Percentiles rank a stretch among this genome's conserved stretches.
Evolutionary conservation across 352 stramenopile species (phyloP).

Genomic region (Aphanomyces cochlioides): DNA sequence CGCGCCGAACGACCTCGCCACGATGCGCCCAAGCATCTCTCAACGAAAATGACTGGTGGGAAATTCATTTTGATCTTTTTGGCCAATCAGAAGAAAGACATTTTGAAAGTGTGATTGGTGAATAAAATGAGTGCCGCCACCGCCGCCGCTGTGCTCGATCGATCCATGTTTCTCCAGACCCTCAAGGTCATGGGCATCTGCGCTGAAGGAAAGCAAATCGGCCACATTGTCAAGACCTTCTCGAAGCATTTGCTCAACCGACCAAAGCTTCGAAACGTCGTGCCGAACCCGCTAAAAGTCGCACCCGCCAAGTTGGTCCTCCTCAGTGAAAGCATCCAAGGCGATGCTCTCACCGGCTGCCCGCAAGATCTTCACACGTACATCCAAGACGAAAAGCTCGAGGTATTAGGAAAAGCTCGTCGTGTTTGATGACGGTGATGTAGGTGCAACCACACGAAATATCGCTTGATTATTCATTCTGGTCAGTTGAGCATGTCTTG

Average conservation of each 20-base stretch:
- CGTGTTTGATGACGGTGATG: background rate
- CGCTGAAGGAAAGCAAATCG: slow-evolving; percentile 80
- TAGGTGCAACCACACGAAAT: slow-evolving; percentile 63
- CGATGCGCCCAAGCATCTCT: slow-evolving; percentile 22
- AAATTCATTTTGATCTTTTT: slow-evolving; percentile 18
- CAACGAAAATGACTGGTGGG: slow-evolving; percentile 31
- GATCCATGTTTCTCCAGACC: slow-evolving; percentile 65
- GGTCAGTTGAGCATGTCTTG: slow-evolving; percentile 75
- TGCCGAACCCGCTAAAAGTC: slow-evolving; percentile 43
- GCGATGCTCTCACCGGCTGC: slow-evolving; percentile 51
- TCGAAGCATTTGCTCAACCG: slow-evolving; percentile 70
- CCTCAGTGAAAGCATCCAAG: slow-evolving; percentile 56
- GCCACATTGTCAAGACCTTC: slow-evolving; percentile 60
- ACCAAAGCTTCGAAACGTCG: slow-evolving; percentile 68
- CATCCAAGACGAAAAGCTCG: slow-evolving; percentile 49
- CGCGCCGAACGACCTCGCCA: slow-evolving; percentile 2
- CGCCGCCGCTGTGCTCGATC: slow-evolving; percentile 47
- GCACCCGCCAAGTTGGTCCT: slow-evolving; percentile 58
- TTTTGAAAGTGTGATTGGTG: background rate
- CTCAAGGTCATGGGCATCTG: slow-evolving; percentile 65
- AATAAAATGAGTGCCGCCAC: slow-evolving; percentile 17
- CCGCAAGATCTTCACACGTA: slow-evolving; percentile 51
- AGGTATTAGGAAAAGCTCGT: background rate
- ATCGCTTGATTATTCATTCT: slow-evolving; percentile 77
- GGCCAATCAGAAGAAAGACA: slow-evolving; percentile 24